Evolutionary conservation across 371 early-diverging fungal genomes (phyloP).

Genomic region (Apophysomyces ossiformis): DNA sequence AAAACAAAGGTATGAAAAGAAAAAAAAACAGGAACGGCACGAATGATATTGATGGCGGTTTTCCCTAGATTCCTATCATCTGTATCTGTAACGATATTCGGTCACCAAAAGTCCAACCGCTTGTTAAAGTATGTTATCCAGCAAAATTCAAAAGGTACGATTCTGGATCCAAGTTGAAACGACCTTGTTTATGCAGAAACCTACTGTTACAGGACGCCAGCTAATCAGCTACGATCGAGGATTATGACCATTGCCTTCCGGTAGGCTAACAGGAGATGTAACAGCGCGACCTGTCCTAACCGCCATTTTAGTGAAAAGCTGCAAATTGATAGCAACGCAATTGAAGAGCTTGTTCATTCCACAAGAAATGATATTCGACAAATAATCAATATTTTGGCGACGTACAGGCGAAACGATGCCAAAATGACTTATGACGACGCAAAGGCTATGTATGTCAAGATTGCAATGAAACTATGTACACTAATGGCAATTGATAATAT

Average conservation of each 20-base stretch:
- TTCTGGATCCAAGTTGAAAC: constrained; percentile 62
- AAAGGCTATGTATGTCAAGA: constrained; percentile 63
- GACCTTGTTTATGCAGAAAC: constrained; percentile 61
- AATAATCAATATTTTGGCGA: constrained; percentile 94
- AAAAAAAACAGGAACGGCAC: background rate
- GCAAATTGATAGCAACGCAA: constrained; percentile 76
- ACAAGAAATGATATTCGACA: constrained; percentile 98
- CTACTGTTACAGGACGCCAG: constrained; percentile 40
- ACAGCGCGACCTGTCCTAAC: constrained; percentile 11
- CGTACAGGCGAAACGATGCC: constrained; percentile 72
- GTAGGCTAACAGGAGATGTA: constrained; percentile 33
- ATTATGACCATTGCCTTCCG: constrained; percentile 80
- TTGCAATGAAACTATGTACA: background rate
- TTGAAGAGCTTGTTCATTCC: constrained; percentile 85
- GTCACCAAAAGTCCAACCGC: constrained; percentile 88
- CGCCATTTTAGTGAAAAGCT: constrained; percentile 74
- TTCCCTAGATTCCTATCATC: constrained; percentile 88
- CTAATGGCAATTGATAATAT: background rate
- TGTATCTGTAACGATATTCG: constrained; percentile 99
- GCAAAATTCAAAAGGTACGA: constrained; percentile 81
- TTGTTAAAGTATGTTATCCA: constrained; percentile 91
- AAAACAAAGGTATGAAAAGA: constrained; percentile 70
- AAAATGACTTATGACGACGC: constrained; percentile 85
- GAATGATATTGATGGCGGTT: background rate
- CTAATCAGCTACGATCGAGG: constrained; percentile 65